These are phyloP conservation scores for Senna siamea DNA, from an alignment of 306 rosid species.

Conservation along the genomic window DNA sequence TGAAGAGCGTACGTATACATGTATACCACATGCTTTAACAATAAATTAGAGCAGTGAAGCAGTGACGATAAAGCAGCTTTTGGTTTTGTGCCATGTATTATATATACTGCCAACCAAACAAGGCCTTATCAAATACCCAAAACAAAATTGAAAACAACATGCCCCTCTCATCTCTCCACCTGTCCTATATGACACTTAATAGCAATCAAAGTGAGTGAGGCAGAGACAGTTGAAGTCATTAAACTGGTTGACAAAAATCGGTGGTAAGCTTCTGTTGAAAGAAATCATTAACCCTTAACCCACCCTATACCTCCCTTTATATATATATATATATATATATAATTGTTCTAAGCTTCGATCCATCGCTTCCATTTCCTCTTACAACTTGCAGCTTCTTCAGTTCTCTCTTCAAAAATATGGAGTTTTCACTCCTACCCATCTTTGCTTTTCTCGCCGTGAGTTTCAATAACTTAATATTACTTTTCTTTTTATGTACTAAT, in stretches of 20 bases:
- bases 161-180: slow-evolving; percentile 27
- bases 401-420: slow-evolving; percentile 35
- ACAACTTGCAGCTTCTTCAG: not conserved
- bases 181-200: slow-evolving; percentile 41
- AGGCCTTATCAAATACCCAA: not conserved
- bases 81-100: too few species aligned
- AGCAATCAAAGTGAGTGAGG: slow-evolving; percentile 35
- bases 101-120: too few species aligned
- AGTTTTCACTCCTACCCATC: slow-evolving; percentile 40
- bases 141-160: not conserved
- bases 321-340: not conserved
- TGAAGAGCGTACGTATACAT: not conserved
- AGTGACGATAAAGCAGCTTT: too few species aligned
- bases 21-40: too few species aligned
- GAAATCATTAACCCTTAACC: not conserved
- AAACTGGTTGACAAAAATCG: slow-evolving; percentile 28
- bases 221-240: slow-evolving; percentile 59
- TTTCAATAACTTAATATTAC: not conserved
- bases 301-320: not conserved
- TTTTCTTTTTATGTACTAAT: not conserved
- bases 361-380: not conserved
- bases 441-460: slow-evolving; percentile 61
- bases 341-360: not conserved
- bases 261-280: slow-evolving; percentile 33
- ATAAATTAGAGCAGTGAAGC: too few species aligned